A percentile compares a stretch with the other conserved stretches of the same genome.
Conservation (phyloP, 2,329 filamentous ascomycete genomes). For the Domatiomyces catenatus region DNA sequence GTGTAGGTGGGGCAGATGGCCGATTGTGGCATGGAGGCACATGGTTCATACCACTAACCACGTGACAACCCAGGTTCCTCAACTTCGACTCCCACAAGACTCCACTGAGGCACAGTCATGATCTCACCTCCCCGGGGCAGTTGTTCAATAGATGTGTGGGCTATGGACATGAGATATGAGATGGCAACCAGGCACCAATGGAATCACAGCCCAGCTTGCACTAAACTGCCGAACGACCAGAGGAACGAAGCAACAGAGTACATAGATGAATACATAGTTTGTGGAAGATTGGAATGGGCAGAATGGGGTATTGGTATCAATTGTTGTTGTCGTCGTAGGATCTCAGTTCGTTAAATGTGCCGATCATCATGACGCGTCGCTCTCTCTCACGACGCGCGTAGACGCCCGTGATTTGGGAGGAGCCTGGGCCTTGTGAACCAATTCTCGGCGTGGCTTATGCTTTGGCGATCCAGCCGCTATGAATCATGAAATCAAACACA, state of each 20-base stretch:
- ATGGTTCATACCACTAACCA: no score
- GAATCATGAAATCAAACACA: constrained; percentile 90
- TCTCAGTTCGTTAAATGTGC: background rate
- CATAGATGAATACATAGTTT: background rate
- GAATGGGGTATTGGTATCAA: background rate
- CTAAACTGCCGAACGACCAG: background rate
- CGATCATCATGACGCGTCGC: background rate
- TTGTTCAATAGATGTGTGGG: no score
- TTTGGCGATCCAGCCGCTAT: constrained; percentile 81
- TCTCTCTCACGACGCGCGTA: background rate
- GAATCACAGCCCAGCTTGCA: no score
- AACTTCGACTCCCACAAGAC: no score
- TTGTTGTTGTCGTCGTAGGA: background rate
- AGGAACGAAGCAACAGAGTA: background rate
- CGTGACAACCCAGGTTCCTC: no score
- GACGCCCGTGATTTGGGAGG: no score
- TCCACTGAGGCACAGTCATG: no score
- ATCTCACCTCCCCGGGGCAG: no score
- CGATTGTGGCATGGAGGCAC: background rate
- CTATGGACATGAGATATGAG: no score
- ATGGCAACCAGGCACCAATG: no score
- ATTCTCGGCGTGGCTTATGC: constrained; percentile 32
- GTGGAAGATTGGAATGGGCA: background rate
- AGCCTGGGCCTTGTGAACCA: no score
- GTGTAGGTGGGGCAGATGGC: background rate